These are phyloP conservation scores for Claviceps sp. DNA, from an alignment of 2,329 filamentous ascomycete genomes.

Conservation along the genomic window DNA sequence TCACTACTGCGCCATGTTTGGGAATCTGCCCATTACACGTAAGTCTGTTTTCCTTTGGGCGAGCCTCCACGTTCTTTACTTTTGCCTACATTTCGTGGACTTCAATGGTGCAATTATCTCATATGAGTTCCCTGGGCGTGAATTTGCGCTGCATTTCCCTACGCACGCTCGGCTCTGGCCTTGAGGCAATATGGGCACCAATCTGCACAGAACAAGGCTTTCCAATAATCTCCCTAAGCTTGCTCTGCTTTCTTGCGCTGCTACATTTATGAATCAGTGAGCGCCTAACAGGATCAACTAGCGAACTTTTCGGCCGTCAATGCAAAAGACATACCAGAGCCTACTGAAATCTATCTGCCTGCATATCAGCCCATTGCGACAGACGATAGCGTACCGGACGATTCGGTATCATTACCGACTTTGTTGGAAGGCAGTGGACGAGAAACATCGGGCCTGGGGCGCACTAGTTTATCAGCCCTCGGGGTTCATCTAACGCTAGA, in stretches of 20 bases:
- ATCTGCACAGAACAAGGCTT: background rate
- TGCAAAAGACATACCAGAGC: constrained; percentile 40
- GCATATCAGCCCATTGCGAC: constrained; percentile 25
- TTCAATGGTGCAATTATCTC: background rate
- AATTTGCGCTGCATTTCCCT: background rate
- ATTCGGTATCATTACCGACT: constrained; percentile 26
- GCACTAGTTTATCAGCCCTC: constrained; percentile 41
- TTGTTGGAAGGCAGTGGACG: constrained; percentile 42
- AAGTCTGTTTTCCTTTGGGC: constrained; percentile 13
- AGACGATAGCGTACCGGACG: constrained; percentile 17
- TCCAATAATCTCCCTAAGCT: background rate
- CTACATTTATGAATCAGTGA: background rate
- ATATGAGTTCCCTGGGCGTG: background rate
- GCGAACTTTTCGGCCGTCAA: constrained; percentile 21
- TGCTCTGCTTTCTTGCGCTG: background rate
- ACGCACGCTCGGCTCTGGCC: background rate
- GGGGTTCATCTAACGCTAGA: constrained; percentile 42
- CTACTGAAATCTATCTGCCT: constrained; percentile 42
- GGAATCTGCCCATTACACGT: constrained; percentile 26
- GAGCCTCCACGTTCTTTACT: background rate
- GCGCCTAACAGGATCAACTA: constrained; percentile 10
- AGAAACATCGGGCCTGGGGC: constrained; percentile 22
- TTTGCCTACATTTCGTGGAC: background rate
- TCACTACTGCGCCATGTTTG: constrained; percentile 25
- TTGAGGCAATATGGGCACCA: background rate